These are phyloP conservation scores for Trifolium fragiferum DNA, from an alignment of 306 rosid genomes.

Conservation along the genomic window DNA sequence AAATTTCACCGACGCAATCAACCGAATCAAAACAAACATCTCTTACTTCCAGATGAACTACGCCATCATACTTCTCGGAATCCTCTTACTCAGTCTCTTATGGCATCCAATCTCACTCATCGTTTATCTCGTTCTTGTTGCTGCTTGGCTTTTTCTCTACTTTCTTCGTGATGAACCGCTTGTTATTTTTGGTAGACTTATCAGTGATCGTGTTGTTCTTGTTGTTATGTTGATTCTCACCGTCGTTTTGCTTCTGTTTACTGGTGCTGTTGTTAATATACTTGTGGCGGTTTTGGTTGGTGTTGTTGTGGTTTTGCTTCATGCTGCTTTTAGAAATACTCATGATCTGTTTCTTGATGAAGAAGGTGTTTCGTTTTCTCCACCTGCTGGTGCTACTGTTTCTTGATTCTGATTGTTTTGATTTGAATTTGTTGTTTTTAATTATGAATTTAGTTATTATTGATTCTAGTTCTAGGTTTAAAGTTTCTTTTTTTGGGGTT, in stretches of 20 bases:
- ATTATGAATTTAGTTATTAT: constrained; percentile 21
- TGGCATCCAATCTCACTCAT: constrained; percentile 82
- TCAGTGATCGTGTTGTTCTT: constrained; percentile 67
- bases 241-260: constrained; percentile 55
- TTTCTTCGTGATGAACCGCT: constrained; percentile 84
- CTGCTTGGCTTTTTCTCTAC: constrained; percentile 71
- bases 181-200: constrained; percentile 44
- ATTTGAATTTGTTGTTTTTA: background rate
- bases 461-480: constrained; percentile 14
- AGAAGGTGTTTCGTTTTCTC: constrained; percentile 44
- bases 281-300: constrained; percentile 52
- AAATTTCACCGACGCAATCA: constrained; percentile 46
- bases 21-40: constrained; percentile 53
- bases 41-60: constrained; percentile 78
- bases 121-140: constrained; percentile 57
- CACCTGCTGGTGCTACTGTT: constrained; percentile 22
- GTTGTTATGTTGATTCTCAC: constrained; percentile 54
- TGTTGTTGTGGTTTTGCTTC: constrained; percentile 46
- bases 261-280: constrained; percentile 58
- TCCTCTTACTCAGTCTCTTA: constrained; percentile 64
- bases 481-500: background rate
- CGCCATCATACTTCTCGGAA: constrained; percentile 50
- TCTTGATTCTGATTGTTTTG: constrained; percentile 34
- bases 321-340: constrained; percentile 65
- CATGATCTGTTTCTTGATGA: constrained; percentile 62